Base-by-base conservation (phyloP, 2,329 filamentous ascomycete species). In the Hirsutella thompsonii region DNA sequence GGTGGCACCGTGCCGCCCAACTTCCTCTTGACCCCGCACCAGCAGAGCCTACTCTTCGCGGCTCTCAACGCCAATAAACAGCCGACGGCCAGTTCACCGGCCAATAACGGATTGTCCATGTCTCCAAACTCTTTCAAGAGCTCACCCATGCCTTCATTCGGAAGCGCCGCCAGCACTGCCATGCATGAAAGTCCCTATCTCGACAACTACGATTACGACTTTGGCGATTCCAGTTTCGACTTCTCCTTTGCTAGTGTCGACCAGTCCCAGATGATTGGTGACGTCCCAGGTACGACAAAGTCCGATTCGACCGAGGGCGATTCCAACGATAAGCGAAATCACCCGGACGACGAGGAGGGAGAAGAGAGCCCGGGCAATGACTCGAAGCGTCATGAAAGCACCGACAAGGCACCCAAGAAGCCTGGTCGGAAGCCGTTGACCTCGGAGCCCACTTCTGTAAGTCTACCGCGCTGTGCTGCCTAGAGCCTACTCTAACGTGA, bases 351-450 rank as follows among this genome's bases (percentile, higher is more conserved):
- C 26, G 76, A 83, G 11, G 79, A 79, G 2, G 81, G 83, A 5
- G 83, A 73, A n/a, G 59, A 63, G 21, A 56, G 53, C 30, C 53
- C 55, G 16, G 62, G 66, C 41, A 65, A 64, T 35, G 64, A 65
- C 14, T 62, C 69, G 44, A 92, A 89, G 68, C 76, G 87, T 48
- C 77, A 84, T 45, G 88, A 94, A 62, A 78, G 81, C 44, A 80
- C 87, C 42, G 86, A 89, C 36, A 94, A 92, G 64, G 72, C 81
- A 35, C 78, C 86, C 20, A 96, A 96, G 76, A 98, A 96, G 66
- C 90, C 92, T 4, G 92, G 92, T 39, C 79, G 92, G 47, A 98
- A 98, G 70, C 92, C 90, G 18, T 70, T 96, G 54, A 96, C 87
- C 37, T 93, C 86, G 19, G 92, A 96, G 62, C 92, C 92, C 20